Evolutionary conservation across 73 alveolate species (phyloP).

Genomic region (Stentor coeruleus): DNA sequence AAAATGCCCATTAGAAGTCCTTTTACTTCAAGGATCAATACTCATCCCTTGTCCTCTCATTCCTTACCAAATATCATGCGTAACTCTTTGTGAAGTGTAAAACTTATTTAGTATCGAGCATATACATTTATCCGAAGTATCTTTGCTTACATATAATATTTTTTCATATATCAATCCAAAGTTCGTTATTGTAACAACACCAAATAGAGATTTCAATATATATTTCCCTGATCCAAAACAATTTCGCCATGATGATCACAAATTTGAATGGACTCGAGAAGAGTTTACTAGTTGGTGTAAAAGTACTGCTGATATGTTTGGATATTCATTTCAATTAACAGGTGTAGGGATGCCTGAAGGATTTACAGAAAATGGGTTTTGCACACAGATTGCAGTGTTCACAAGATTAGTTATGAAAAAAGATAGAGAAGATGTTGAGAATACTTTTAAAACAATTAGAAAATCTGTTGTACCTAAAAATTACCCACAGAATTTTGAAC

Average conservation of each 20-base stretch:
- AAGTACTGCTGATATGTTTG: not conserved
- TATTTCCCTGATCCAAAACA: conserved; percentile 13
- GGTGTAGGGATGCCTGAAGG: conserved; percentile 22
- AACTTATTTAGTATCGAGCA: conserved; percentile 8
- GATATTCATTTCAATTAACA: not conserved
- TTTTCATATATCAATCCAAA: not conserved
- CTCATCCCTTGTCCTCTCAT: not conserved
- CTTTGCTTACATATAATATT: not conserved
- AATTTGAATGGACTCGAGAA: conserved; percentile 5
- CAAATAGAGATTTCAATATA: conserved; percentile 2
- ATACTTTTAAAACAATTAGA: not conserved
- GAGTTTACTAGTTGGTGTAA: not conserved
- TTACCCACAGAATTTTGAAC: not conserved
- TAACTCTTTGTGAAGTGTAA: conserved; percentile 20
- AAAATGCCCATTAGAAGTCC: not conserved
- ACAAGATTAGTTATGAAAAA: not conserved
- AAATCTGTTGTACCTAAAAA: not conserved
- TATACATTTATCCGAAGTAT: not conserved
- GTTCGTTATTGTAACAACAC: not conserved
- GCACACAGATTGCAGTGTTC: conserved; percentile 18
- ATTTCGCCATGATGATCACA: conserved; percentile 11
- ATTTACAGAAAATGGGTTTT: not conserved
- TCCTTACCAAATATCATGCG: conserved; percentile 1
- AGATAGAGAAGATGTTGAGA: not conserved
- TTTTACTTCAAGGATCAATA: not conserved